Evolutionary conservation across 164 flowering plant species (phyloP).

Genomic region (Sextonia rubra): DNA sequence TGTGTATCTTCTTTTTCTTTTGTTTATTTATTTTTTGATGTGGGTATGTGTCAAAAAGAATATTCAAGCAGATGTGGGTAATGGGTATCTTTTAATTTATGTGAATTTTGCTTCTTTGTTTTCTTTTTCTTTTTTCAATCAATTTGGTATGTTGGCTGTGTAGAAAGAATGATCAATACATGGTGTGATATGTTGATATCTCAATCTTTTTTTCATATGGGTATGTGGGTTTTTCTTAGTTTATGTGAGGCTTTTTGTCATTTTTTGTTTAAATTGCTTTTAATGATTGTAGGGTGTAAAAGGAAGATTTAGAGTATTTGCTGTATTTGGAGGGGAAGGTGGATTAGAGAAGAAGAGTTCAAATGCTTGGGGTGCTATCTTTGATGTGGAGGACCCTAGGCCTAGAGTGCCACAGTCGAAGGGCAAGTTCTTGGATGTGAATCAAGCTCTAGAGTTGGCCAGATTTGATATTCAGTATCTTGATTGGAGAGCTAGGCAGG

Average conservation of each 20-base stretch:
- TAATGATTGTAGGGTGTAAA: conserved; percentile 13
- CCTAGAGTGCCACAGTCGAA: conserved; percentile 51
- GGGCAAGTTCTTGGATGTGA: conserved; percentile 80
- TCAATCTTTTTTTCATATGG: too few relatives aligned
- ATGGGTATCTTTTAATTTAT: not conserved
- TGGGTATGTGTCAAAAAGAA: not conserved
- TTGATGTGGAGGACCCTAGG: conserved; percentile 94
- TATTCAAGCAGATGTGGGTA: not conserved
- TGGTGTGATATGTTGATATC: too few relatives aligned
- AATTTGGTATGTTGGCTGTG: not conserved
- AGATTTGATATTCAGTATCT: conserved; percentile 86
- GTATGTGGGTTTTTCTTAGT: not conserved
- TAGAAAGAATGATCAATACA: not conserved
- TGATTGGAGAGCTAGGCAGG: conserved; percentile 98
- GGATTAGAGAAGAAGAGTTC: conserved; percentile 44
- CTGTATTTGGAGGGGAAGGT: conserved; percentile 69
- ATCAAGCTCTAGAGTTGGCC: conserved; percentile 91
- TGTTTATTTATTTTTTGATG: not conserved
- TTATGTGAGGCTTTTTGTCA: conserved; percentile 12
- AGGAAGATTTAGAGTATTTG: conserved; percentile 65
- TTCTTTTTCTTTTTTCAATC: not conserved
- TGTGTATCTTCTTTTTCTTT: not conserved
- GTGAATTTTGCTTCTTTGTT: conserved; percentile 8
- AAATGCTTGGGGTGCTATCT: conserved; percentile 55
- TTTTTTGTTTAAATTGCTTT: not conserved